Conservation (phyloP, 2,329 filamentous ascomycete species). For the Cryphonectria radicalis region DNA sequence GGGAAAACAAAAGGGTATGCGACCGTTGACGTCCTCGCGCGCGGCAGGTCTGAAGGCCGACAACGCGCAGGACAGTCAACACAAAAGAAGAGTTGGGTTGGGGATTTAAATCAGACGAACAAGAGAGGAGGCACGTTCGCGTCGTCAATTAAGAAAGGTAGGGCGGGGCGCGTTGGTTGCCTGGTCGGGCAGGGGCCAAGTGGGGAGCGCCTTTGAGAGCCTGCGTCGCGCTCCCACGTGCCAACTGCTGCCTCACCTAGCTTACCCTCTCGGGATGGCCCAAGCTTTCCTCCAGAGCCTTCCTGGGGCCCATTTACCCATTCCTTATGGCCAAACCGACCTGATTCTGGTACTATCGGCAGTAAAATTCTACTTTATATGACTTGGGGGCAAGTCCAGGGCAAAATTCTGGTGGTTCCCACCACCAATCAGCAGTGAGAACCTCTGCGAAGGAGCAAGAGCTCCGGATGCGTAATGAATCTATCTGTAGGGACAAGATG, state of each 20-base stretch:
- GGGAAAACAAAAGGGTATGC: background rate
- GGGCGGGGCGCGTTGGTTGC: slow-evolving; percentile 15
- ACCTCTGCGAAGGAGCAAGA: background rate
- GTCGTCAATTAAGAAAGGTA: slow-evolving; percentile 14
- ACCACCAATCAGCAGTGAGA: background rate
- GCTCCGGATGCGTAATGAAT: background rate
- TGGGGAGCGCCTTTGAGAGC: background rate
- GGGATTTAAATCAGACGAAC: background rate
- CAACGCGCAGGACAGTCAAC: background rate
- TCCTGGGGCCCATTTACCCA: background rate
- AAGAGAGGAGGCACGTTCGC: slow-evolving; percentile 6
- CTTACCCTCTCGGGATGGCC: background rate
- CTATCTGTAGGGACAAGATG: background rate
- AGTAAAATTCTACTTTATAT: background rate
- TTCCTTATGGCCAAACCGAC: background rate
- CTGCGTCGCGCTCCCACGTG: slow-evolving; percentile 17
- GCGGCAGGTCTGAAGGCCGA: background rate
- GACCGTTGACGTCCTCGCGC: background rate
- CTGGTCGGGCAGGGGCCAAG: slow-evolving; percentile 1
- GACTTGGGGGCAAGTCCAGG: background rate
- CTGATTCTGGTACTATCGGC: too few species aligned
- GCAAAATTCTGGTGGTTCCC: too few species aligned
- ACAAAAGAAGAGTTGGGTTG: background rate
- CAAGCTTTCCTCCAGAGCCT: background rate
- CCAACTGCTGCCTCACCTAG: background rate